Evolutionary conservation across 495 filamentous ascomycete genomes (phyloP), one percentile per base, ranked within the genome.

Genomic region (Pyrenula massariospora): DNA sequence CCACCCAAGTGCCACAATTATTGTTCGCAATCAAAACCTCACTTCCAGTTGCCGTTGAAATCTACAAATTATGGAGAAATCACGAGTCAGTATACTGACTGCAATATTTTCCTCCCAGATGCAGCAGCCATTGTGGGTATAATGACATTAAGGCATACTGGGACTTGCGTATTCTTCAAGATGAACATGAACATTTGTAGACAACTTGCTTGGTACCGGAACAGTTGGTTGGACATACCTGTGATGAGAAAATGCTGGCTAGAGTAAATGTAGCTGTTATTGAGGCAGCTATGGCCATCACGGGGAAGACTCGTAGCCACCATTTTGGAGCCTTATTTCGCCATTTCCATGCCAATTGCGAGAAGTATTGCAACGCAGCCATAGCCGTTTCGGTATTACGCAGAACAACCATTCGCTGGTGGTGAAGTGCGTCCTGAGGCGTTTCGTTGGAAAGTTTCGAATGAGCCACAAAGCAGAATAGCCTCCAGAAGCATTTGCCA

Each of bases 321-420:
- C 65, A 53, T 42, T 57, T 56, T 1, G 54, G 25, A 11, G 60
- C 58, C 48, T 61, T 57, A 2, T 15, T 42, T 42, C 31, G 31
- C 73, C 72, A 75, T 20, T 53, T 54, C 50, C 56, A 69, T 12
- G 56, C 48, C 10, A 68, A 12, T 22, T 57, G 61, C 1, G 59
- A 36, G 10, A 72, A 57, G 23, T 62, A 53, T 60, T 54, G 65
- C 1, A 63, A 62, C 15, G 65, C 58, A 23, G 58, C 59, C 24
- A 56, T 54, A 21, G 69, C 56, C 5, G 65, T 60, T 22, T 48
- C 50, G 20, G 62, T 60, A 56, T 74, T 74, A 10, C 65, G 62
- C 1, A 75, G 58, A 0, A 69, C 63, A 5, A 59, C 68, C 57
- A 73, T 72, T 25, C 67, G 65, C 50, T 75, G 69, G 19, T 67